phyloP scores from a whole-genome alignment of 306 rosid species.

The Abrus pulchellus region DNA sequence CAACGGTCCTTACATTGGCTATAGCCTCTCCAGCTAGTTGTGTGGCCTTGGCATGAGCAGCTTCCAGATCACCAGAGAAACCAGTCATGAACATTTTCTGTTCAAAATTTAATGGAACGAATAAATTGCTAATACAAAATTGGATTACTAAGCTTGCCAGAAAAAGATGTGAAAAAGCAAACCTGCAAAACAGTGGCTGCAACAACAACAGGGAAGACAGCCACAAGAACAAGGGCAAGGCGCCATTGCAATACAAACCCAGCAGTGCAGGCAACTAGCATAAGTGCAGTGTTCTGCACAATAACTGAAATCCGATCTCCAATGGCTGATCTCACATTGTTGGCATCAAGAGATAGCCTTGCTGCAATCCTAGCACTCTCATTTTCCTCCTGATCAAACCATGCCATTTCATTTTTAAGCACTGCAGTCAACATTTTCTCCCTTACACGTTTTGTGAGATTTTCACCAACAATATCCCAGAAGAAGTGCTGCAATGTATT shows the following conservation, averaged over 20 bases:
- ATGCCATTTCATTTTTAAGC: conserved; percentile 90
- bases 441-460: conserved; percentile 88
- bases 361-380: conserved; percentile 89
- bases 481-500: conserved; percentile 93
- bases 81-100: conserved; percentile 98
- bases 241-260: conserved; percentile 98
- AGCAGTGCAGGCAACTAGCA: conserved; percentile 93
- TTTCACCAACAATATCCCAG: conserved; percentile 98
- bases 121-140: neutral
- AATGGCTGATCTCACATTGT: conserved; percentile 93
- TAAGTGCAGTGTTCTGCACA: conserved; percentile 93
- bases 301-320: conserved; percentile 94
- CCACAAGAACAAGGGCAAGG: conserved; percentile 90
- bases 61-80: conserved; percentile 93
- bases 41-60: conserved; percentile 87
- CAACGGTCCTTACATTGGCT: conserved; percentile 92
- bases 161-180: conserved; percentile 36
- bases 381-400: conserved; percentile 96
- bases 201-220: conserved; percentile 96
- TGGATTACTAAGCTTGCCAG: neutral
- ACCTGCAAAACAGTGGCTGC: conserved; percentile 98
- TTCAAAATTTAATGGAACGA: conserved; percentile 21
- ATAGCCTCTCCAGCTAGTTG: conserved; percentile 97
- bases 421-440: conserved; percentile 86
- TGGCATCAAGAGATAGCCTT: conserved; percentile 92